Base-by-base conservation (phyloP, 83 land plant species). In the Picea engelmannii region DNA sequence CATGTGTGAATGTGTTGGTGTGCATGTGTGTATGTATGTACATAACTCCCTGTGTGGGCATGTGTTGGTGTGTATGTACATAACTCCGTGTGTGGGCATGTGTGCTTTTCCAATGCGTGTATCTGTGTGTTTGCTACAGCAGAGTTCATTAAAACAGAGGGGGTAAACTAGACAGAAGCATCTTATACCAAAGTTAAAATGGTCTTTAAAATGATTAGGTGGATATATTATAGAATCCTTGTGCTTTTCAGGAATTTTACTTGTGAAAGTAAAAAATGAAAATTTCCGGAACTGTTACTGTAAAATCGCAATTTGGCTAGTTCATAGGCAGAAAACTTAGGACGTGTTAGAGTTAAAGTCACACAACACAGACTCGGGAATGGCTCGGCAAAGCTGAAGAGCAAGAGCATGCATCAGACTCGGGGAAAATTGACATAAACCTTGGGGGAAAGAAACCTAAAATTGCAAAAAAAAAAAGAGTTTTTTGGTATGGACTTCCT, bases 1-100 rank as follows among this genome's bases (percentile, higher is more conserved):
- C 70, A 67, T 24, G 70, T 67, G 70, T 11, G 70, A 67, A 67
- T 24, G 70, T 67, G 70, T 67, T 67, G 70, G 70, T 67, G 25
- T 67, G 31, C 31, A 47, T 47, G 49, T 47, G 8, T 47, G 49
- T 7, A 47, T 47, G 49, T 44, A 44, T 44, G 47, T 44, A 44
- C 47, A 44, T 44, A 44, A 44, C 47, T 44, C 8, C 59, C 13
- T 55, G 59, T 55, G 55, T 11, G 12, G 3, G 55, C 35, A 67
- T 24, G 70, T 67, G 70, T 67, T 67, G 70, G 70, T 67, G 25
- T 67, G 31, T 44, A 44, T 44, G 47, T 44, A 44, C 47, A 44
- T 44, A 44, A 44, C 47, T 44, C 8, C 16, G 12, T 10, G 55
- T 10, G 55, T 55, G 59, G 59, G 59, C 59, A 12, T 55, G 59